Base-by-base conservation (phyloP, 1,284 basidiomycete genomes). In the Schizophyllum amplum region DNA sequence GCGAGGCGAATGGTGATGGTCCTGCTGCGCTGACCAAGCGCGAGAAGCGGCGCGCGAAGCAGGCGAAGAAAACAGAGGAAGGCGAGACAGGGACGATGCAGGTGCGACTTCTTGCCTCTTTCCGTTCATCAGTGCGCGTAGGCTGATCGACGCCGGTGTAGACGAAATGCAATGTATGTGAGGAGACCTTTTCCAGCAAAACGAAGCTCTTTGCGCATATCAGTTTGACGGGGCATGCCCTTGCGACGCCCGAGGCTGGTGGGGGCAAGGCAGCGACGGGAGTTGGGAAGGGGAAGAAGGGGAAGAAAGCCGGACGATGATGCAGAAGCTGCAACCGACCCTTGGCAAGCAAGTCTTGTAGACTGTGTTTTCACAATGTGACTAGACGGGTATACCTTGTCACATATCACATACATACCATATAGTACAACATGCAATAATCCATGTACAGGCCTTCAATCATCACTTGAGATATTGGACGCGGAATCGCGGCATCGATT, bases 161-260 rank as follows among this genome's bases (percentile, higher is more conserved):
- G 33, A 42, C 33, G 13, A 42, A 42, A 3, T 96, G 93, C 71
- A 90, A 94, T 67, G 81, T 86, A 23, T 96, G 93, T 71, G 69
- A 72, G 17, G 68, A 76, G 51, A 56, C 65, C 0, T 96, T 95
- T 66, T 68, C 77, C 0, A 92, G 84, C 65, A 84, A 84, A 60
- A 91, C 89, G 1, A 90, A 88, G 66, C 71, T 96, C 11, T 96
- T 96, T 65, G 72, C 71, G 33, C 92, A 92, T 69, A 82, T 94
- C 64, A 80, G 77, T 42, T 79, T 82, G 49, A 81, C 80, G 5
- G 90, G 86, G 0, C 93, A 96, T 69, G 90, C 90, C 1, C 66
- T 79, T 24, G 86, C 83, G 15, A 65, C 13, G 27, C 27, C 27
- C 6, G 27, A 33, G 5, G 27, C 27, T 6, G 27, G 27, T 6